A percentile compares a stretch with the other conserved stretches of the same genome.
These are phyloP conservation scores for Lactarius indigo DNA, from an alignment of 768 basidiomycete species.

Conservation along the genomic window DNA sequence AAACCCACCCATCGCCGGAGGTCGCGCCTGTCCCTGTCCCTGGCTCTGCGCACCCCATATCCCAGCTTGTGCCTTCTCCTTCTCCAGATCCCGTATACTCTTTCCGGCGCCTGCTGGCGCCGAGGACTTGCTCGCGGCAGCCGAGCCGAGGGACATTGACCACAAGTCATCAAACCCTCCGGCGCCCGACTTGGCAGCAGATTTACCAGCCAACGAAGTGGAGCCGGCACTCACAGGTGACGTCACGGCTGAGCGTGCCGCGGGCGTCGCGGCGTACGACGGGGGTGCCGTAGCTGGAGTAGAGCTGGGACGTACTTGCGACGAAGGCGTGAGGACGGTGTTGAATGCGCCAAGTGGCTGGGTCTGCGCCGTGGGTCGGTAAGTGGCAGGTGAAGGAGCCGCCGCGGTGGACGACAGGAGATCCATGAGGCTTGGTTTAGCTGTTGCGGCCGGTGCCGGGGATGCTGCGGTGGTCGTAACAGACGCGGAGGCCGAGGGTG, in stretches of 20 bases:
- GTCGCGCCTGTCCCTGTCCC: conserved; percentile 20
- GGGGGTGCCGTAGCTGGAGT: conserved; percentile 9
- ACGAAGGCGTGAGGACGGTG: conserved; percentile 5
- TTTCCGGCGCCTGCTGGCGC: conserved; percentile 40
- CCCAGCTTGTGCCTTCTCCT: conserved; percentile 76
- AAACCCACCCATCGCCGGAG: conserved; percentile 29
- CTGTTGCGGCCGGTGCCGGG: neutral
- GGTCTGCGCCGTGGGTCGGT: conserved; percentile 3
- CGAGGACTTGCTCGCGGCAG: conserved; percentile 36
- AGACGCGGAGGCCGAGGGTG: conserved; percentile 49
- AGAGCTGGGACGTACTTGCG: conserved; percentile 21
- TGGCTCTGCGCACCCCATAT: conserved; percentile 61
- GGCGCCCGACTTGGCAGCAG: conserved; percentile 38
- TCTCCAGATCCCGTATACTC: conserved; percentile 86
- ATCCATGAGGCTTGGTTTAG: conserved; percentile 18
- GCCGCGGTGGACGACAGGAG: conserved; percentile 5
- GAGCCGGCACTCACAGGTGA: conserved; percentile 18
- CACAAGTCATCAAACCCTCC: conserved; percentile 87
- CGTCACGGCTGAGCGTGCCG: conserved; percentile 27
- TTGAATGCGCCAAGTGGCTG: conserved; percentile 10
- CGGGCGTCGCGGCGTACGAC: neutral
- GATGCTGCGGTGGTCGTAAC: conserved; percentile 40
- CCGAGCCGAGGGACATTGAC: conserved; percentile 68
- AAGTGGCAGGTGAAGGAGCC: neutral
- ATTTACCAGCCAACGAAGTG: conserved; percentile 28